Base-by-base conservation (phyloP, 805 yeast species). In the Yarrowia phangngaensis region DNA sequence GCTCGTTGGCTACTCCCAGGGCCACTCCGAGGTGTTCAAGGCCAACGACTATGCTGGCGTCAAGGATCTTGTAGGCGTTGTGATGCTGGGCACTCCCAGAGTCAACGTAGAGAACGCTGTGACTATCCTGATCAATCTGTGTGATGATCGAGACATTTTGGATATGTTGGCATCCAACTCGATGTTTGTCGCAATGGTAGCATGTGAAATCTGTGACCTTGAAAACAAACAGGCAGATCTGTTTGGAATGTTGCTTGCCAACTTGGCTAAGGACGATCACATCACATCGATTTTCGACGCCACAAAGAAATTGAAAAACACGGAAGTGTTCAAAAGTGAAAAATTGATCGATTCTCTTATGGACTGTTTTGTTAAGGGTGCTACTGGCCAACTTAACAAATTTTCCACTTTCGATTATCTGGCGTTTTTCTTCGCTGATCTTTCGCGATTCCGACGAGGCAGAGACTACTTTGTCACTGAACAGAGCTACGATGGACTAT, bases 281-380 rank as follows among this genome's bases (percentile, higher is more conserved):
- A 78, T 86, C 35, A 70, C 75, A 35, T 68, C 67, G 49, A 59
- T 84, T 0, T 72, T 85, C 36, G 67, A 70, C 13, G 87, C 94
- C 15, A 85, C 85, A 58, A 78, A 24, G 16, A 49, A 40, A 14
- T 45, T 49, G 23, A 45, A 48, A 17, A 43, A 69, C 43, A 14
- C 16, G 26, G 67, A 66, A 3, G 61, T 74, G 6, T 86, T 84
- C 69, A 75, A 72, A 62, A 52, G 60, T 3, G 51, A 50, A 13
- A 52, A 53, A 20, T 80, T 79, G 5, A 72, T 87, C 66, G 95
- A 85, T 58, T 83, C 89, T 63, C 70, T 89, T 23, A 78, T 89
- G 80, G 95, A 86, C 65, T 79, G 89, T 60, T 88, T 87, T 61
- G 95, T 88, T 30, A 84, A 84, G 60, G 95, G 95, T 6, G 71